Evolutionary conservation across 371 early-diverging fungal species (phyloP), one percentile per base, ranked within the genome.

Genomic region (Phascolomyces articulosus): DNA sequence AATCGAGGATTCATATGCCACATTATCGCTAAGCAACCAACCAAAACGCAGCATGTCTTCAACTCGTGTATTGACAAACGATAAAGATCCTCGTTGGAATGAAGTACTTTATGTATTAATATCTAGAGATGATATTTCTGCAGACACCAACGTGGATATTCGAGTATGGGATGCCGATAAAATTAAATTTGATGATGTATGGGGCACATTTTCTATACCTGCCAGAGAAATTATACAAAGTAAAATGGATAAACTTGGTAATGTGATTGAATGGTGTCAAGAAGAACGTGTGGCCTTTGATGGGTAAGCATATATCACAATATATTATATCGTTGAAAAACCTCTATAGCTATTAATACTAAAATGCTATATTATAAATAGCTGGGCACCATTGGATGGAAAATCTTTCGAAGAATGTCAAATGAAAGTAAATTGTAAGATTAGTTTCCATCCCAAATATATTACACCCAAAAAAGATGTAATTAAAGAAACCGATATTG

Each of bases 121-220:
- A 6, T 58, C 63, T 20, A 63, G 70, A 77, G 80, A 77, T 55
- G 80, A 80, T 26, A 64, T 80, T 67, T 47, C 73, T 4, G 63
- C 74, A 8, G 75, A 80, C 2, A 73, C 71, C 20, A 69, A 68
- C 10, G 72, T 80, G 1, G 75, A 80, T 44, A 57, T 80, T 11
- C 77, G 71, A 53, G 77, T 80, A 6, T 80, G 80, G 80, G 80
- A 80, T 58, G 80, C 80, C 9, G 80, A 80, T 55, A 80, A 80
- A 44, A 62, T 80, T 40, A 77, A 77, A 58, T 75, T 58, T 44
- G 80, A 77, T 16, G 77, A 77, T 51, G 58, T 75, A 51, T 80
- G 80, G 80, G 80, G 80, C 2, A 62, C 72, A 15, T 49, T 72
- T 27, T 72, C 75, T 10, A 66, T 77, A 27, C 58, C 73, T 1